A percentile compares a stretch with the other conserved stretches of the same genome.
Evolutionary conservation across 139 green algal genomes (phyloP).

Genomic region (Tetradesmus lagerheimii): DNA sequence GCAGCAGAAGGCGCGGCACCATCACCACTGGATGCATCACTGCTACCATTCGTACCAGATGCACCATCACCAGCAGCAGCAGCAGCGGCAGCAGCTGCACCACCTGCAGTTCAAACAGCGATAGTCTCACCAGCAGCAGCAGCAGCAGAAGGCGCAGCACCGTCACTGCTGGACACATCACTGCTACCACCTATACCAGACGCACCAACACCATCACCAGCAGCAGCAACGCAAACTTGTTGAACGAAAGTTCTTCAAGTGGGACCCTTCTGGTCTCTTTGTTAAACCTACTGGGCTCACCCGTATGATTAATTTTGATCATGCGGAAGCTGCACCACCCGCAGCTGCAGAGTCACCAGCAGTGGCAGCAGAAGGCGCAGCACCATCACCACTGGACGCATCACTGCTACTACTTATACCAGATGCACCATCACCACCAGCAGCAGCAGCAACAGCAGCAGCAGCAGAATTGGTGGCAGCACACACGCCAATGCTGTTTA

Average conservation of each 20-base stretch:
- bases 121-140: background rate
- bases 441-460: slow-evolving; percentile 21
- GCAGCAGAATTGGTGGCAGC: too few species aligned
- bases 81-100: background rate
- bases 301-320: too few species aligned
- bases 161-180: too few species aligned
- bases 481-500: too few species aligned
- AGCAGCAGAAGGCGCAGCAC: background rate
- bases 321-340: background rate
- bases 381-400: background rate
- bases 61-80: slow-evolving; percentile 19
- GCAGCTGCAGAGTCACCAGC: background rate
- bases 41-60: too few species aligned
- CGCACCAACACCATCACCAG: slow-evolving; percentile 6
- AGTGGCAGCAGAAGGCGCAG: background rate
- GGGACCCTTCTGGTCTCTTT: too few species aligned
- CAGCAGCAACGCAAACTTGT: background rate
- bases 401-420: too few species aligned
- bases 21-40: background rate
- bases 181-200: too few species aligned
- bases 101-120: background rate
- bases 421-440: background rate
- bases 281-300: too few species aligned
- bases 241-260: too few species aligned
- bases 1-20: background rate